Evolutionary conservation across 225 moss, liverwort and hornwort genomes (phyloP).

Genomic region (Physcomitrellopsis africana): DNA sequence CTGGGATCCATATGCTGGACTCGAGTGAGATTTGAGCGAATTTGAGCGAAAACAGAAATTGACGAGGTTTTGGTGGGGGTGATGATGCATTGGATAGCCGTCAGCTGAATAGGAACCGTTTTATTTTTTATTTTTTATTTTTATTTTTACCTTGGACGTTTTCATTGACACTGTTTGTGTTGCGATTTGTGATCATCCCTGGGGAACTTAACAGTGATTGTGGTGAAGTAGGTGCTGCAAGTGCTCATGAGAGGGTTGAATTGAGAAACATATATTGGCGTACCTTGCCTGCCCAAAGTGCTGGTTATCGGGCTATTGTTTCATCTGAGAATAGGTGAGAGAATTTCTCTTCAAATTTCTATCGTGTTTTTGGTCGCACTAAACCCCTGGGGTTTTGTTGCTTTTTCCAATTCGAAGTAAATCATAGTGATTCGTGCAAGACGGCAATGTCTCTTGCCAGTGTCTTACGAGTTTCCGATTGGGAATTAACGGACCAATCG

Average conservation of each 20-base stretch:
- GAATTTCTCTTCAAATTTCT: not conserved
- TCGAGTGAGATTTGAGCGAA: too few relatives aligned
- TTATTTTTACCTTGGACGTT: not conserved
- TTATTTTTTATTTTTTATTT: not conserved
- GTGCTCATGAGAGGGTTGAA: not conserved
- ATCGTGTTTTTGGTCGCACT: not conserved
- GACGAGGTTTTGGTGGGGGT: not conserved
- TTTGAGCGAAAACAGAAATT: not conserved
- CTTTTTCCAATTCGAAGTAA: not conserved
- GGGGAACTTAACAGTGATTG: not conserved
- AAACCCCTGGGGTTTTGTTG: not conserved
- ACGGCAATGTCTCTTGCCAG: slow-evolving; percentile 32
- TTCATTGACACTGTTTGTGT: not conserved
- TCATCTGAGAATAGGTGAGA: slow-evolving; percentile 1
- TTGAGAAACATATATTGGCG: not conserved
- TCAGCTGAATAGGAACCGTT: not conserved
- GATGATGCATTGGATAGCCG: not conserved
- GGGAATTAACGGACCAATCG: not conserved
- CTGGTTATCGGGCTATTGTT: not conserved
- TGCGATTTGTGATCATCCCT: not conserved
- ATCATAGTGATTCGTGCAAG: slow-evolving; percentile 16
- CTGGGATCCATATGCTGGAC: too few relatives aligned
- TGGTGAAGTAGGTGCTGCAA: not conserved
- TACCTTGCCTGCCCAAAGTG: not conserved
- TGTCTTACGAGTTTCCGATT: slow-evolving; percentile 25